Percentiles rank a stretch among this genome's conserved stretches.
Evolutionary conservation across 192 early-diverging fungal species (phyloP).

Genomic region (Lobosporangium transversale): DNA sequence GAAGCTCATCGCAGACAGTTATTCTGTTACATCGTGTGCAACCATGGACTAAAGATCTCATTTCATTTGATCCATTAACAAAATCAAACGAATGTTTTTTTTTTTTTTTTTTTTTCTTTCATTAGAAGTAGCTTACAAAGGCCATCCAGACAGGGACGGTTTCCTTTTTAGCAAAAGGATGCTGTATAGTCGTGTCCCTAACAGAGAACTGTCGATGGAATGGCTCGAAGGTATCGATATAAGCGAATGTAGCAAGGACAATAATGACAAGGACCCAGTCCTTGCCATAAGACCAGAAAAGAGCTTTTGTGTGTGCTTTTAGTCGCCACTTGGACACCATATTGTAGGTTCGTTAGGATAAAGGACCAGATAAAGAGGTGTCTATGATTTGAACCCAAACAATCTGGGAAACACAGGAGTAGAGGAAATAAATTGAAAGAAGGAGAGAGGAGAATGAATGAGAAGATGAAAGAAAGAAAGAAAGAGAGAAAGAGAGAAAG

Average conservation of each 20-base stretch:
- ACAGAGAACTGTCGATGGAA: conserved; percentile 83
- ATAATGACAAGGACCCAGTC: conserved; percentile 65
- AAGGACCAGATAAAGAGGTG: not conserved
- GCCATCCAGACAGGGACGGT: conserved; percentile 60
- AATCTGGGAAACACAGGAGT: not conserved
- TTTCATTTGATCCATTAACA: not conserved
- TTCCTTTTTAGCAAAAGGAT: conserved; percentile 63
- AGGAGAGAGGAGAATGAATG: conserved; percentile 3
- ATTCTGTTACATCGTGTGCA: too few species aligned
- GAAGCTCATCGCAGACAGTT: too few species aligned
- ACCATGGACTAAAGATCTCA: not conserved
- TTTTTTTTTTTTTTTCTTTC: too few species aligned
- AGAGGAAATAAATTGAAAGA: not conserved
- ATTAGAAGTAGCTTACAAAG: conserved; percentile 18
- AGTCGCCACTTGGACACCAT: not conserved
- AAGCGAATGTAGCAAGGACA: conserved; percentile 67
- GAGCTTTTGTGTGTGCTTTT: conserved; percentile 23
- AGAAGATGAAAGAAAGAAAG: not conserved
- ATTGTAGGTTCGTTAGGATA: not conserved
- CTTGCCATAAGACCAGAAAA: conserved; percentile 27
- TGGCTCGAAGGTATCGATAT: conserved; percentile 67
- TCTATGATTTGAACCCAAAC: not conserved
- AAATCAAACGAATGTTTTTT: too few species aligned
- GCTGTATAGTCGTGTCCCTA: conserved; percentile 74
- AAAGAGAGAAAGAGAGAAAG: conserved; percentile 1